Evolutionary conservation across 2,329 filamentous ascomycete species (phyloP).

Genomic region (Geoglossum cookeanum): DNA sequence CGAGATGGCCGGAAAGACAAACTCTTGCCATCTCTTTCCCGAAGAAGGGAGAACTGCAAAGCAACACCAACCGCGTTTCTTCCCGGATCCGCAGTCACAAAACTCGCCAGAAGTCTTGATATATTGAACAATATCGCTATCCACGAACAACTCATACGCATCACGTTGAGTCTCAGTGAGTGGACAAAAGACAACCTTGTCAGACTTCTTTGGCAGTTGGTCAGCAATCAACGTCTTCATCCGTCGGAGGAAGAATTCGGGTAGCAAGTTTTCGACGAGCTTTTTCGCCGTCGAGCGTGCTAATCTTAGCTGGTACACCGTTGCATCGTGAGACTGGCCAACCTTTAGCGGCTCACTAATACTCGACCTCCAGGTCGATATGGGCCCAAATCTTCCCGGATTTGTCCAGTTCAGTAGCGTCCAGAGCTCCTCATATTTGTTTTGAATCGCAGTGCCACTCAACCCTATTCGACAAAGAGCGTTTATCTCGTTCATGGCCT

Average conservation of each 20-base stretch:
- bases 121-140: slow-evolving; percentile 46
- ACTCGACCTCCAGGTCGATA: slow-evolving; percentile 56
- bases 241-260: slow-evolving; percentile 73
- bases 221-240: slow-evolving; percentile 87
- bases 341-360: slow-evolving; percentile 66
- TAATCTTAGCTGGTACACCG: slow-evolving; percentile 57
- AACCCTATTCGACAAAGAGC: slow-evolving; percentile 81
- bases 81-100: slow-evolving; percentile 52
- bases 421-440: slow-evolving; percentile 95
- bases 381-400: slow-evolving; percentile 49
- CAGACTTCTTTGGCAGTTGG: slow-evolving; percentile 85
- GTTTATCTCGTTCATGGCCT: slow-evolving; percentile 79
- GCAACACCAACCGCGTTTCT: slow-evolving; percentile 70
- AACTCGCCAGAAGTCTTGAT: slow-evolving; percentile 47
- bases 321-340: slow-evolving; percentile 87
- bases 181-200: slow-evolving; percentile 87
- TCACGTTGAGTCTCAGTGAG: slow-evolving; percentile 62
- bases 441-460: slow-evolving; percentile 92
- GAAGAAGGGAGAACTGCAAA: slow-evolving; percentile 38
- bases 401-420: slow-evolving; percentile 92
- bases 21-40: slow-evolving; percentile 44
- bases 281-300: slow-evolving; percentile 68
- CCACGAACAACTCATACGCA: slow-evolving; percentile 70
- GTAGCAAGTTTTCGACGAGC: slow-evolving; percentile 71
- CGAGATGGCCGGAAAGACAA: slow-evolving; percentile 71